Conservation (phyloP, 768 basidiomycete species). For the Xerocomus potaroensis region DNA sequence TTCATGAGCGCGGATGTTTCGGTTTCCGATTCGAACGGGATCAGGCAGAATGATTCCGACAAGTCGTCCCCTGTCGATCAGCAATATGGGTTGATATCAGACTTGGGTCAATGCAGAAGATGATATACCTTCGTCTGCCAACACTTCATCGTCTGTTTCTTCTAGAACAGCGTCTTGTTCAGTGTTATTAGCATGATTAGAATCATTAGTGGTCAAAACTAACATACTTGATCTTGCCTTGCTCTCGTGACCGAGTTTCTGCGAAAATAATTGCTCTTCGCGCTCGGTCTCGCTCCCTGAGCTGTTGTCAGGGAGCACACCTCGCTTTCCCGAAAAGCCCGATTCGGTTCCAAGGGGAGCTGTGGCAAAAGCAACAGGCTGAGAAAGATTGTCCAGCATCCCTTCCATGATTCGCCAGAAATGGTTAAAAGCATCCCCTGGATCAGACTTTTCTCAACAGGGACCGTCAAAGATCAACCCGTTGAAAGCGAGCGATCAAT, state of each 20-base stretch:
- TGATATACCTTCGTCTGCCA: constrained; percentile 58
- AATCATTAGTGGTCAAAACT: background rate
- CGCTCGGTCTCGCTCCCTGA: constrained; percentile 64
- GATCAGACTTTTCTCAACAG: constrained; percentile 53
- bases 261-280: constrained; percentile 59
- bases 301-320: constrained; percentile 44
- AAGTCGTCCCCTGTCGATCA: constrained; percentile 52
- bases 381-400: constrained; percentile 81
- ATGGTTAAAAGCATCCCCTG: constrained; percentile 82
- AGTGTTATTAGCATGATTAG: constrained; percentile 12
- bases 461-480: background rate
- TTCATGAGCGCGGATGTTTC: constrained; percentile 48
- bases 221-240: constrained; percentile 18
- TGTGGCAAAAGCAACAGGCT: constrained; percentile 75
- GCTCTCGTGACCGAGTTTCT: constrained; percentile 32
- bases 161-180: constrained; percentile 25
- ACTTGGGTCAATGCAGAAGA: background rate
- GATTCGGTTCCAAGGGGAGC: constrained; percentile 58
- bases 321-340: constrained; percentile 19
- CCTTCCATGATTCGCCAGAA: constrained; percentile 89
- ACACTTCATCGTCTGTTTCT: constrained; percentile 59
- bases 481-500: constrained; percentile 3
- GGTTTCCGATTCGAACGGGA: constrained; percentile 59
- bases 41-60: constrained; percentile 75
- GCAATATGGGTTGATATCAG: background rate